Conservation (phyloP, 2,329 filamentous ascomycete genomes). For the Diaporthe vexans region DNA sequence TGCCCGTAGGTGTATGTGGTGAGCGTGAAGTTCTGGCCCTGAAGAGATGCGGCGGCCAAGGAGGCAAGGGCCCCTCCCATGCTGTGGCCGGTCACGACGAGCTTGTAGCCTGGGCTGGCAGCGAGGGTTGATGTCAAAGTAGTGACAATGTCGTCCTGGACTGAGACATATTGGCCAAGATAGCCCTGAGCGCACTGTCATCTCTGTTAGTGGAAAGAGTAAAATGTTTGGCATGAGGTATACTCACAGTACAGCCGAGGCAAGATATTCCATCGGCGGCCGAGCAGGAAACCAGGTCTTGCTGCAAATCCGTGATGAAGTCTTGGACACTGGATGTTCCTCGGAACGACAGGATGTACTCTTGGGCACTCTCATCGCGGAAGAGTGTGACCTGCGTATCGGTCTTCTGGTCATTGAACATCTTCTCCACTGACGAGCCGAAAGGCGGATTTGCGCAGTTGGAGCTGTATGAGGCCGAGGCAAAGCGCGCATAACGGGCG, state of each 20-base stretch:
- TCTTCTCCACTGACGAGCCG: constrained; percentile 14
- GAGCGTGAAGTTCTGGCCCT: constrained; percentile 47
- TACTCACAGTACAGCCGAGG: constrained; percentile 20
- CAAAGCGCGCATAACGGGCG: constrained; percentile 29
- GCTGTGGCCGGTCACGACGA: constrained; percentile 60
- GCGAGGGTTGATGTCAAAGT: constrained; percentile 15
- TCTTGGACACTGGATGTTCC: constrained; percentile 32
- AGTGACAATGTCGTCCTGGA: constrained; percentile 21
- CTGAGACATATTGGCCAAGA: constrained; percentile 13
- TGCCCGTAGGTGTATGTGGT: constrained; percentile 63
- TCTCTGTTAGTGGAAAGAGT: neutral
- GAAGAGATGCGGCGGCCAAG: constrained; percentile 57
- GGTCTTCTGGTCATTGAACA: neutral
- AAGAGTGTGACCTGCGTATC: constrained; percentile 37
- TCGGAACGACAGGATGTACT: constrained; percentile 39
- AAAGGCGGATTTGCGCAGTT: constrained; percentile 33
- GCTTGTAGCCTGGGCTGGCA: constrained; percentile 49
- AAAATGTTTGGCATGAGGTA: neutral
- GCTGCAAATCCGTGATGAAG: constrained; percentile 17
- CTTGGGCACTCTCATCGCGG: constrained; percentile 32
- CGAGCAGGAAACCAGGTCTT: constrained; percentile 21
- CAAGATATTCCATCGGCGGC: constrained; percentile 24
- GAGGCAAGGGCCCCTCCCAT: constrained; percentile 63
- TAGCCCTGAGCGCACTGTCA: constrained; percentile 26
- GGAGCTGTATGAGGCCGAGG: constrained; percentile 33